Percentiles rank a stretch among this genome's conserved stretches.
Conservation (phyloP, 139 green algal genomes). For the Chlorella sorokiniana region DNA sequence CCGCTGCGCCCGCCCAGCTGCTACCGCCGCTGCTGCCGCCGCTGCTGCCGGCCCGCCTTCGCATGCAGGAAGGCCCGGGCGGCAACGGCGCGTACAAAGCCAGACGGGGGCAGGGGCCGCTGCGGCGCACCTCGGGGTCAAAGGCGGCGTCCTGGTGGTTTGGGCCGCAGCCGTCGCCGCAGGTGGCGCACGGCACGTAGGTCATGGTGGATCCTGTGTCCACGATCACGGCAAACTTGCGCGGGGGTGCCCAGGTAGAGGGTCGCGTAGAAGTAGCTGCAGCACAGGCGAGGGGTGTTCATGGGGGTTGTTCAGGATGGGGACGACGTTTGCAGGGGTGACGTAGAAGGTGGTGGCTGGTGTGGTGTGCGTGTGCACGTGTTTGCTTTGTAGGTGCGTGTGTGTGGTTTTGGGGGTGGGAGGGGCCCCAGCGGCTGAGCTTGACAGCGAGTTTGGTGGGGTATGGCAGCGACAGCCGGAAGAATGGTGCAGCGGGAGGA, state of each 20-base stretch:
- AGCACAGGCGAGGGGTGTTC: background rate
- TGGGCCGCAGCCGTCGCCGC: constrained; percentile 52
- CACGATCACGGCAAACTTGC: constrained; percentile 87
- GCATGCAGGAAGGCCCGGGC: no score
- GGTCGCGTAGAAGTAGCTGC: constrained; percentile 89
- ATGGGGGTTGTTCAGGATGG: no score
- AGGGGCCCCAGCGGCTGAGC: no score
- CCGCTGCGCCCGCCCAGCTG: no score
- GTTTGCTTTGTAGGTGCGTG: no score
- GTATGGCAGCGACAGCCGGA: background rate
- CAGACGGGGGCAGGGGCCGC: background rate
- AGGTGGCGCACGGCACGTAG: constrained; percentile 90
- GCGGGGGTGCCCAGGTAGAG: constrained; percentile 84
- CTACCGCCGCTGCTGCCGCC: no score
- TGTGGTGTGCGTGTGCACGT: no score
- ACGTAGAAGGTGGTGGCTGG: no score
- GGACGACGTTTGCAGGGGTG: no score
- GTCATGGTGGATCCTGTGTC: constrained; percentile 96
- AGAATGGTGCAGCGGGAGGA: background rate
- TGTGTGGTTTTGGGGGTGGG: no score
- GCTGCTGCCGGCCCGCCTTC: no score
- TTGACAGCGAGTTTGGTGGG: no score
- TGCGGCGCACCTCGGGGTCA: constrained; percentile 48
- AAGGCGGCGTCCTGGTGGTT: constrained; percentile 78
- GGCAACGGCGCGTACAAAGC: background rate